phyloP scores from a whole-genome alignment of 768 basidiomycete species.

The Panus rudis region DNA sequence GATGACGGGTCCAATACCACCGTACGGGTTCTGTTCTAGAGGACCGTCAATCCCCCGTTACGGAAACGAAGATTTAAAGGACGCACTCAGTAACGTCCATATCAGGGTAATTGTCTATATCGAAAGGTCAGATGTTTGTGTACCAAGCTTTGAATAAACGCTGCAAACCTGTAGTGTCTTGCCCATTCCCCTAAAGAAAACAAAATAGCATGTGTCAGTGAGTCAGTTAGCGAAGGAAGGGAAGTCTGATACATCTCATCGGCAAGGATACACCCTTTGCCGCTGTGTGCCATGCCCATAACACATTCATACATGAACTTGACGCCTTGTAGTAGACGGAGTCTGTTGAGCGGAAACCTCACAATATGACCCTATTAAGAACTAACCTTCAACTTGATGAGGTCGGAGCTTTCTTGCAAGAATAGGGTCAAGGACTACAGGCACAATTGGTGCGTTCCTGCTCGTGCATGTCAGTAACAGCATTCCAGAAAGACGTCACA shows the following conservation, averaged over 20 bases:
- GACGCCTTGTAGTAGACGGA: no score
- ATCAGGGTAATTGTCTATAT: constrained; percentile 81
- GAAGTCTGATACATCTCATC: constrained; percentile 97
- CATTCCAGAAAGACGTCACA: not conserved
- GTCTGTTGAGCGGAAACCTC: not conserved
- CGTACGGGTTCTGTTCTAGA: constrained; percentile 80
- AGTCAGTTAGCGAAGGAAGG: constrained; percentile 7
- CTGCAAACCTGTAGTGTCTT: constrained; percentile 74
- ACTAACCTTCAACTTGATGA: constrained; percentile 82
- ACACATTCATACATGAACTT: constrained; percentile 93
- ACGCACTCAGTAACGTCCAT: constrained; percentile 86
- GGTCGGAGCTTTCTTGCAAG: constrained; percentile 68
- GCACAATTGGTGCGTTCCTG: constrained; percentile 59
- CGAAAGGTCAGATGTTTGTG: not conserved
- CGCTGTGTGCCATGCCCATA: constrained; percentile 91
- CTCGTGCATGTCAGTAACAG: not conserved
- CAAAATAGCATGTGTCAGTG: constrained; percentile 3
- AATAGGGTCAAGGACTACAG: constrained; percentile 90
- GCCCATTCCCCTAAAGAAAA: constrained; percentile 76
- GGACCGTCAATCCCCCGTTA: not conserved
- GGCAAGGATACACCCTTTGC: constrained; percentile 91
- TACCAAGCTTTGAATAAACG: not conserved
- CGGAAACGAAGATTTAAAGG: not conserved
- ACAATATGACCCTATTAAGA: constrained; percentile 9
- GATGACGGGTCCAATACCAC: constrained; percentile 43